Conservation (phyloP, 192 early-diverging fungal species). For the Dispira parvispora region DNA sequence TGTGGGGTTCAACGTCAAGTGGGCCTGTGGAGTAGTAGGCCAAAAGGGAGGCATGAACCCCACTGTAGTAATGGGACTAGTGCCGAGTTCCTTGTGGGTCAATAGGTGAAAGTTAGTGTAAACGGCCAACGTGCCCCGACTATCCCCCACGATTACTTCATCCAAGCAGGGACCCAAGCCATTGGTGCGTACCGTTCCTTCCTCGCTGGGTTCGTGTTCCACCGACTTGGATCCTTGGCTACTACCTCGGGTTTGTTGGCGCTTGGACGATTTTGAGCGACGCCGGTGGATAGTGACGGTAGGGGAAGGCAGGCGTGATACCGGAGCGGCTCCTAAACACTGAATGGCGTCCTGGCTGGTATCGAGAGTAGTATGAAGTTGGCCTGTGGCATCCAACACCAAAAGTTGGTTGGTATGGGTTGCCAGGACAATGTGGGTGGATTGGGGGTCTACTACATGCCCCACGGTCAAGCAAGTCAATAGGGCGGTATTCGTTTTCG, state of each 20-base stretch:
- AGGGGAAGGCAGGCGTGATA: not conserved
- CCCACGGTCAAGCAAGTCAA: not conserved
- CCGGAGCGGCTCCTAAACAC: not conserved
- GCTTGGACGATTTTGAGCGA: not conserved
- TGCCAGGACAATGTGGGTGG: not conserved
- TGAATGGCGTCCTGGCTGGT: constrained; percentile 2
- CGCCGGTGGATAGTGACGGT: not conserved
- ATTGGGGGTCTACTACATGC: not conserved
- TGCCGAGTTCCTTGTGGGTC: not conserved
- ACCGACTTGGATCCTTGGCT: too few relatives aligned
- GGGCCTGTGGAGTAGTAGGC: not conserved
- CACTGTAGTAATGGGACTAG: not conserved
- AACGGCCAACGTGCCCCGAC: not conserved
- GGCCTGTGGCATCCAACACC: not conserved
- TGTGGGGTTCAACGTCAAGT: not conserved
- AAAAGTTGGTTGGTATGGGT: not conserved
- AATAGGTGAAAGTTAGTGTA: not conserved
- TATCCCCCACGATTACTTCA: not conserved
- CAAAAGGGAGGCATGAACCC: too few relatives aligned
- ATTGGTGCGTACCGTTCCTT: not conserved
- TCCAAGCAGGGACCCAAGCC: not conserved
- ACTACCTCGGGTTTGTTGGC: too few relatives aligned
- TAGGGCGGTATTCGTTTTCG: not conserved
- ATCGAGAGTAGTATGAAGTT: not conserved
- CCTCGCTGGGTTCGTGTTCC: too few relatives aligned